Evolutionary conservation across 495 filamentous ascomycete genomes (phyloP).

Genomic region (Xanthoparmelia taractica): DNA sequence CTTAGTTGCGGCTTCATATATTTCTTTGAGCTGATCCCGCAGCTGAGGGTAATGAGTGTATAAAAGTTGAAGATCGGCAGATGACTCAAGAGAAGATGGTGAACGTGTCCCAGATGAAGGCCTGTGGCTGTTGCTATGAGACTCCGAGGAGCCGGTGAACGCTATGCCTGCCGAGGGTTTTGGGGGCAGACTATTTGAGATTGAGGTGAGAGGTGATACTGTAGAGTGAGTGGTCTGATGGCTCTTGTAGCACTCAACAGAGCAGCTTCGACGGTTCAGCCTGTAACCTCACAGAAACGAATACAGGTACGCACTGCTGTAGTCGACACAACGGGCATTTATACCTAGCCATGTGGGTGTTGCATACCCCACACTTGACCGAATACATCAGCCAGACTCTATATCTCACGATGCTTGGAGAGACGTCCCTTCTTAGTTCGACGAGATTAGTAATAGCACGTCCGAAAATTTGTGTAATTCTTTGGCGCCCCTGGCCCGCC

Average conservation of each 20-base stretch:
- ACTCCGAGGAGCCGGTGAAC: conserved; percentile 1
- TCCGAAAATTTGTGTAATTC: too few relatives aligned
- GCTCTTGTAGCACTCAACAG: conserved; percentile 55
- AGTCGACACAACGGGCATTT: conserved; percentile 57
- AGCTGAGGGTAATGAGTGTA: conserved; percentile 48
- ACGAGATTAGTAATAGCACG: too few relatives aligned
- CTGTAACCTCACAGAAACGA: conserved; percentile 12
- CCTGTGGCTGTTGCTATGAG: neutral
- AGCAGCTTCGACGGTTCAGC: conserved; percentile 47
- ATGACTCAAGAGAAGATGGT: conserved; percentile 29
- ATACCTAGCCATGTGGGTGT: conserved; percentile 50
- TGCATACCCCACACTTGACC: conserved; percentile 51
- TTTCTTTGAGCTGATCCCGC: conserved; percentile 41
- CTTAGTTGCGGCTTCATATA: conserved; percentile 45
- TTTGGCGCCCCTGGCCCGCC: too few relatives aligned
- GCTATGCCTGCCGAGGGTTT: conserved; percentile 17
- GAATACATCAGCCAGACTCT: conserved; percentile 11
- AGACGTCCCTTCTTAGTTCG: too few relatives aligned
- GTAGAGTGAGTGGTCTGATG: conserved; percentile 43
- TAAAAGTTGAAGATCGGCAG: conserved; percentile 42
- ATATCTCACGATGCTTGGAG: too few relatives aligned
- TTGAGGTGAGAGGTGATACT: conserved; percentile 17
- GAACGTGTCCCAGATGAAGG: neutral
- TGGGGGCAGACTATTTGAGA: conserved; percentile 10
- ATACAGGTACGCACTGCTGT: conserved; percentile 47